A percentile compares a stretch with the other conserved stretches of the same genome.
These are phyloP conservation scores for Schwanniomyces pseudopolymorphus DNA, from an alignment of 805 yeast genomes.

Conservation along the genomic window DNA sequence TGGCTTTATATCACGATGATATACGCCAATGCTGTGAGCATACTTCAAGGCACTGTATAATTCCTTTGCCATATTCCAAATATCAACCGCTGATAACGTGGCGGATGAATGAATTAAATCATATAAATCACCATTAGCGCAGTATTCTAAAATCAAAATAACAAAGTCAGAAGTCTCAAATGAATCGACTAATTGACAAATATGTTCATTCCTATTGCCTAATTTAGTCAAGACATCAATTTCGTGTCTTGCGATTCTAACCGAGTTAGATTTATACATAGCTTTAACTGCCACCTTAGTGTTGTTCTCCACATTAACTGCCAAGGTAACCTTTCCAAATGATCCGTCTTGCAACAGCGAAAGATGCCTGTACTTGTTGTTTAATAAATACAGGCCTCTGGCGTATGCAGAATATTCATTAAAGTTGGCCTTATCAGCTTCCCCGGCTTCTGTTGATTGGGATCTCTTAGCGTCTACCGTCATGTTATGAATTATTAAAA, in stretches of 20 bases:
- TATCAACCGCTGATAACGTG: constrained; percentile 18
- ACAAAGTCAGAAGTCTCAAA: constrained; percentile 49
- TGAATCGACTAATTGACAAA: constrained; percentile 57
- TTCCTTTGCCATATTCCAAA: constrained; percentile 47
- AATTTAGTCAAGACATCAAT: constrained; percentile 38
- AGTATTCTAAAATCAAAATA: constrained; percentile 64
- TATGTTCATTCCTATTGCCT: constrained; percentile 46
- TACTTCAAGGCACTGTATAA: constrained; percentile 50
- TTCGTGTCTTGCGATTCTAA: constrained; percentile 55
- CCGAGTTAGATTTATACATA: constrained; percentile 42
- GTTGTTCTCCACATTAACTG: constrained; percentile 35
- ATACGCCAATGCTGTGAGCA: constrained; percentile 59
- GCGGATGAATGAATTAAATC: constrained; percentile 45
- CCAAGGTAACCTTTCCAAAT: constrained; percentile 60
- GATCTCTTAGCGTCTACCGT: neutral
- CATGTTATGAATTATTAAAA: neutral
- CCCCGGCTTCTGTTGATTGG: neutral
- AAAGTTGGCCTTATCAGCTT: neutral
- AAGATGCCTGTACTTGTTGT: constrained; percentile 42
- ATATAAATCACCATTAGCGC: constrained; percentile 65
- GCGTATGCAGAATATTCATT: constrained; percentile 13
- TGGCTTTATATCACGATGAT: constrained; percentile 73
- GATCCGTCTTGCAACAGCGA: constrained; percentile 55
- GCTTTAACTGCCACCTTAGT: constrained; percentile 54
- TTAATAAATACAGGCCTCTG: constrained; percentile 18